Base-by-base conservation (phyloP, 2,329 filamentous ascomycete genomes). In the Trichoderma atroviride region DNA sequence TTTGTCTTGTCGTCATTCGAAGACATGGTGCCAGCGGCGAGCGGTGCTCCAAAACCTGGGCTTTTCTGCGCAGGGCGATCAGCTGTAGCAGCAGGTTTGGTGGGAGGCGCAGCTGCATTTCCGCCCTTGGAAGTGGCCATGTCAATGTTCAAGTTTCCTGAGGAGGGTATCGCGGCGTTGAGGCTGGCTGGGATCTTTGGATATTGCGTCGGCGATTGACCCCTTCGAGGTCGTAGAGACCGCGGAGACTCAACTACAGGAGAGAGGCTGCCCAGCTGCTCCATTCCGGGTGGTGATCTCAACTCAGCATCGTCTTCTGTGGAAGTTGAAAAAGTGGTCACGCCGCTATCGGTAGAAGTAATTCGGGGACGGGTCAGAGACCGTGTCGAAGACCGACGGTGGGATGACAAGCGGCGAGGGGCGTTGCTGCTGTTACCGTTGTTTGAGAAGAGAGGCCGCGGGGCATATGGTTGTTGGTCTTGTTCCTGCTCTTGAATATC, bases 191-290 rank as follows among this genome's bases (percentile, higher is more conserved):
- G 74, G 37, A 79, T 80, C 59, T 69, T 74, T 14, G 79, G 79
- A 22, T 79, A 76, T 4, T 73, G 70, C 13, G 74, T 78, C 16
- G 78, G 78, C 40, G 80, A 78, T 19, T 76, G 76, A 27, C 78
- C 74, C 40, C 74, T 73, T 53, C 65, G 72, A 9, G 53, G 37
- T 1, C 76, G 75, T 4, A 83, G 83, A 0, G 83, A 84, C 72
- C 75, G 75, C 3, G 83, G 84, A 0, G 83, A 85, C 73, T 87
- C 85, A 14, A 77, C 78, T 6, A 87, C 84, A 1, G 85, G 85
- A 0, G 85, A 85, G 5, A 87, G 78, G 56, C 78, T 80, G 68
- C 71, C 75, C 64, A 70, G 76, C 61, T 68, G 69, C 29, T 74
- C 72, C 10, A 73, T 71, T 22, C 71, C 72, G 1, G 71, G 70